Evolutionary conservation across 139 green algal species (phyloP).

Genomic region (Chlorella sp.): DNA sequence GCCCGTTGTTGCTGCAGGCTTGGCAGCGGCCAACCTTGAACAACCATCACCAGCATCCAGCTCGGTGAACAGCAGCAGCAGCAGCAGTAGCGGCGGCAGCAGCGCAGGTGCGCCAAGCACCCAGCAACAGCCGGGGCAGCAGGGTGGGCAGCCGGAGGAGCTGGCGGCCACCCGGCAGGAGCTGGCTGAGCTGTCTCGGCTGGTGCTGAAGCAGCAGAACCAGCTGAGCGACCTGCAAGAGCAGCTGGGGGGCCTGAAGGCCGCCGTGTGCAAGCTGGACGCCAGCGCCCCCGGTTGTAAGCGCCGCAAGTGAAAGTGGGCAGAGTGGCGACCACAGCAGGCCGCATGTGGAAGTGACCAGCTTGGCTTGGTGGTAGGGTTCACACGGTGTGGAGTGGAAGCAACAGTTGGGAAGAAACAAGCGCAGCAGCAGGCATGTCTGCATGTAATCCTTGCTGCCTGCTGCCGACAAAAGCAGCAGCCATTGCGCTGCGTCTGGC

Average conservation of each 20-base stretch:
- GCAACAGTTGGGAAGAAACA: too few relatives aligned
- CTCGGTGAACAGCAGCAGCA: not conserved
- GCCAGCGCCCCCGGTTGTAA: conserved; percentile 13
- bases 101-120: not conserved
- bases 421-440: too few relatives aligned
- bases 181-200: conserved; percentile 10
- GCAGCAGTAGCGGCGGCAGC: conserved; percentile 14
- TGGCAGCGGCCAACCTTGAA: not conserved
- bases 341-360: not conserved
- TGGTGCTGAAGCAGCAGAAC: conserved; percentile 36
- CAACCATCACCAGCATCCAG: not conserved
- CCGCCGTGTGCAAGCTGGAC: conserved; percentile 11
- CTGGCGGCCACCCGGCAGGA: not conserved
- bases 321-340: too few relatives aligned
- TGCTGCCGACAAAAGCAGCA: too few relatives aligned
- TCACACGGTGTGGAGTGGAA: too few relatives aligned
- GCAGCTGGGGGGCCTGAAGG: not conserved
- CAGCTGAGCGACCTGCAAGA: conserved; percentile 20
- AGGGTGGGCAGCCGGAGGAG: not conserved
- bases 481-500: too few relatives aligned
- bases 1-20: too few relatives aligned
- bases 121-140: not conserved
- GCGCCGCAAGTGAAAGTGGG: not conserved
- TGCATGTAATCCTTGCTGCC: too few relatives aligned
- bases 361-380: not conserved